Conservation (phyloP, 306 rosid genomes). For the Vigna angularis region DNA sequence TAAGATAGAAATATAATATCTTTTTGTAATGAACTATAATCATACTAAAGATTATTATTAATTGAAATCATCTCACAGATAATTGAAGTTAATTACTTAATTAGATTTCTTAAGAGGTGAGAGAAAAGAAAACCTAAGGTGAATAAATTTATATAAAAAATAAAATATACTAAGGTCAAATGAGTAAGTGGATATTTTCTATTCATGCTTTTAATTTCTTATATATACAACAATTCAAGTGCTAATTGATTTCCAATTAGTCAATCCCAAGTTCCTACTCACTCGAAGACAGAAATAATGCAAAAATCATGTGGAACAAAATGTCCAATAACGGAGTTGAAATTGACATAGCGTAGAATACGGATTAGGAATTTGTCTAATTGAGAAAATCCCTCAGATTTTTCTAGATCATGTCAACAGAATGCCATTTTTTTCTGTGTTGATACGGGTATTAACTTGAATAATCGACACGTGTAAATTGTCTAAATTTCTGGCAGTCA, state of each 20-base stretch:
- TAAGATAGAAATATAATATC: too few species aligned
- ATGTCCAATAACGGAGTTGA: not conserved
- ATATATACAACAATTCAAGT: not conserved
- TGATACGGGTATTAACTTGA: too few species aligned
- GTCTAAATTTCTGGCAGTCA: too few species aligned
- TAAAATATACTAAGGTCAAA: too few species aligned
- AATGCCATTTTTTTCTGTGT: not conserved
- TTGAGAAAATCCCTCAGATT: not conserved
- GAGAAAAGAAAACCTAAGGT: too few species aligned
- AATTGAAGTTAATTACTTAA: too few species aligned
- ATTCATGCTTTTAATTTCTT: not conserved
- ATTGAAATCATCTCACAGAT: too few species aligned
- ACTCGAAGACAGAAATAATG: not conserved
- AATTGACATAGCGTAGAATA: not conserved
- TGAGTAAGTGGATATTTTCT: not conserved
- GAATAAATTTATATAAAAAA: too few species aligned
- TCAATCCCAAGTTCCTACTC: not conserved
- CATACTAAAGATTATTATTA: too few species aligned
- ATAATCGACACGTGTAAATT: too few species aligned
- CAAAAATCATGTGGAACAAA: not conserved
- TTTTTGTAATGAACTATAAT: too few species aligned
- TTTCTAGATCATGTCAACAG: not conserved
- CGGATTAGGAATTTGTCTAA: not conserved
- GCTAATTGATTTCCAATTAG: constrained; percentile 7
- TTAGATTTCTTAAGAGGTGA: too few species aligned